These are phyloP conservation scores for Lactarius deliciosus DNA, from an alignment of 768 basidiomycete genomes.

Conservation along the genomic window DNA sequence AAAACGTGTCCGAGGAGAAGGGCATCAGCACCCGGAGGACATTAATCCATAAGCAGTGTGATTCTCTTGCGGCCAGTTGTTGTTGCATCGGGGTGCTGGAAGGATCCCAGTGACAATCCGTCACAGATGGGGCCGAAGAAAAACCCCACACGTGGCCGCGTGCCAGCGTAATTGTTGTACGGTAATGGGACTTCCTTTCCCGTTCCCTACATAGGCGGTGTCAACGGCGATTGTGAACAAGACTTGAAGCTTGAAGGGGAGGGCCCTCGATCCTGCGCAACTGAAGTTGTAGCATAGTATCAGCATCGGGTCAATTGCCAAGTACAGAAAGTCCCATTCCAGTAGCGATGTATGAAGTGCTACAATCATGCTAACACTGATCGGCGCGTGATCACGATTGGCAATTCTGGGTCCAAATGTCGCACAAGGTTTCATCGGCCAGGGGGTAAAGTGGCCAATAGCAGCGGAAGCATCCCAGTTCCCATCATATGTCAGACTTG, in stretches of 20 bases:
- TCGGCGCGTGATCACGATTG: background rate
- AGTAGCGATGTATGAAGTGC: background rate
- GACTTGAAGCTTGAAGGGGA: background rate
- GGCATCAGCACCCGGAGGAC: slow-evolving; percentile 8
- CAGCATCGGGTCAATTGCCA: background rate
- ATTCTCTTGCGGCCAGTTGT: background rate
- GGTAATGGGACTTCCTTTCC: background rate
- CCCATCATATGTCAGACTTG: background rate
- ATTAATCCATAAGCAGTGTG: background rate
- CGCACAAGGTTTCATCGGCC: background rate
- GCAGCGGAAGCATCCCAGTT: background rate
- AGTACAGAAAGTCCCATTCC: background rate
- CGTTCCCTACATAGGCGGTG: background rate
- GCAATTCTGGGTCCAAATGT: background rate
- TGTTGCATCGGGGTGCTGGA: background rate
- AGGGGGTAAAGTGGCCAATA: background rate
- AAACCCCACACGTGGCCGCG: background rate
- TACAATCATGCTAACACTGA: background rate
- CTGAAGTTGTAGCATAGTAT: background rate
- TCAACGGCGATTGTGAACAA: background rate
- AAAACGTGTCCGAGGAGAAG: slow-evolving; percentile 17
- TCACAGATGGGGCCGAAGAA: background rate
- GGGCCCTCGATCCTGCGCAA: background rate
- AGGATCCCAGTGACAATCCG: background rate
- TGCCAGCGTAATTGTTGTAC: background rate